These are phyloP conservation scores for Dendrocalamus latiflorus DNA, from an alignment of 202 grass and related monocot genomes.

Conservation along the genomic window DNA sequence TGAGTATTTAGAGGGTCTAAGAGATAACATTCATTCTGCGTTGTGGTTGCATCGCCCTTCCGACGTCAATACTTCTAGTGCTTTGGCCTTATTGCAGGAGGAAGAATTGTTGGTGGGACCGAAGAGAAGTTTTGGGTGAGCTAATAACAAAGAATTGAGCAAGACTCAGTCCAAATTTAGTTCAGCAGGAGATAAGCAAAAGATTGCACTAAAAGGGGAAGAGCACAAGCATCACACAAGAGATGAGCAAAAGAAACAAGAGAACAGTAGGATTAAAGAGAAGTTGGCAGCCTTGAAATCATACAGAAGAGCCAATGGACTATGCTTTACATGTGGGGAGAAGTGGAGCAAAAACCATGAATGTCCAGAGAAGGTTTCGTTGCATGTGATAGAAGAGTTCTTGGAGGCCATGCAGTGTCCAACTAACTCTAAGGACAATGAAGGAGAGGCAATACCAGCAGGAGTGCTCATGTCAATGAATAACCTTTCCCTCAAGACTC, in stretches of 20 bases:
- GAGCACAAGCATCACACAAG: neutral
- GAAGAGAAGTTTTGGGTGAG: too few relatives aligned
- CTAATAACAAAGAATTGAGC: too few relatives aligned
- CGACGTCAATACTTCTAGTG: neutral
- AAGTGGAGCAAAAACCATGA: neutral
- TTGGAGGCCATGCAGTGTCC: rapidly evolving
- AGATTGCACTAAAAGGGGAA: too few relatives aligned
- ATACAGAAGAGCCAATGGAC: rapidly evolving
- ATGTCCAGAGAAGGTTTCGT: rapidly evolving
- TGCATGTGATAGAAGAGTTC: neutral
- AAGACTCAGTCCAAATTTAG: too few relatives aligned
- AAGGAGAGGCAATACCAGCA: rapidly evolving
- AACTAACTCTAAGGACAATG: neutral
- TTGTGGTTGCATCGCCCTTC: neutral
- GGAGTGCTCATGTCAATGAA: rapidly evolving
- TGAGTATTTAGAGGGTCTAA: neutral
- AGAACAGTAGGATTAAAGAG: rapidly evolving
- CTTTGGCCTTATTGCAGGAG: neutral
- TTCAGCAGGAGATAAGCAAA: too few relatives aligned
- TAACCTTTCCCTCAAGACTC: too few relatives aligned
- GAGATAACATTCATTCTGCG: neutral
- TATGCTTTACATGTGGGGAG: neutral
- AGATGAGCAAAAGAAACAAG: neutral
- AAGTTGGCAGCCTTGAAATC: neutral
- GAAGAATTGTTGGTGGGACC: neutral